Base-by-base conservation (phyloP, 768 basidiomycete species). In the Hypsizygus marmoreus region DNA sequence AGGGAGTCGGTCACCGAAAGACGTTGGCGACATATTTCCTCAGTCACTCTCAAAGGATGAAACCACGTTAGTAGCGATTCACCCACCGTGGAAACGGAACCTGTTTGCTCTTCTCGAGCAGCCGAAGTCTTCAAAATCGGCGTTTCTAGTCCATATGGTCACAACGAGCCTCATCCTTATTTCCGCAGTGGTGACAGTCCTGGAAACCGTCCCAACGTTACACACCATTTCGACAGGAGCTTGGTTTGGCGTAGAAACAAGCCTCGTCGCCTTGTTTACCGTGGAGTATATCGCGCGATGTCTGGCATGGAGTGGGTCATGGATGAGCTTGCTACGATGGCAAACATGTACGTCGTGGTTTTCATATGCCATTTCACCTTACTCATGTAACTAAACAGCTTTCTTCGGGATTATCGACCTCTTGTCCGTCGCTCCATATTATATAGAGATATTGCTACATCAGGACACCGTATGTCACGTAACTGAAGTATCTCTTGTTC, bases 171-270 rank as follows among this genome's bases (percentile, higher is more conserved):
- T 89, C 31, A 93, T 95, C 50, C 60, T 90, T 2, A 64, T 86
- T 50, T 88, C 86, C 1, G 89, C 89, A 1, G 51, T 88, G 29
- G 80, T 91, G 20, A 91, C 89, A 0, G 73, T 90, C 4, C 68
- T 91, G 19, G 89, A 91, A 63, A 91, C 90, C 0, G 82, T 91
- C 1, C 89, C 87, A 0, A 76, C 80, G 1, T 83, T 91, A 52
- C 88, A 88, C 59, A 75, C 77, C 8, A 80, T 84, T 2, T 78
- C 82, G 2, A 80, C 77, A 10, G 72, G 82, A 28, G 71, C 86
- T 6, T 91, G 93, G 82, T 95, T 95, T 50, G 93, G 93, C 1
- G 61, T 92, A 14, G 93, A 95, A 68, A 92, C 91, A 13, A 83
- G 77, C 40, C 65, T 95, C 8, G 92, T 95, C 19, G 81, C 84